Conservation (phyloP, 192 early-diverging fungal genomes). For the Entomortierella chlamydospora region DNA sequence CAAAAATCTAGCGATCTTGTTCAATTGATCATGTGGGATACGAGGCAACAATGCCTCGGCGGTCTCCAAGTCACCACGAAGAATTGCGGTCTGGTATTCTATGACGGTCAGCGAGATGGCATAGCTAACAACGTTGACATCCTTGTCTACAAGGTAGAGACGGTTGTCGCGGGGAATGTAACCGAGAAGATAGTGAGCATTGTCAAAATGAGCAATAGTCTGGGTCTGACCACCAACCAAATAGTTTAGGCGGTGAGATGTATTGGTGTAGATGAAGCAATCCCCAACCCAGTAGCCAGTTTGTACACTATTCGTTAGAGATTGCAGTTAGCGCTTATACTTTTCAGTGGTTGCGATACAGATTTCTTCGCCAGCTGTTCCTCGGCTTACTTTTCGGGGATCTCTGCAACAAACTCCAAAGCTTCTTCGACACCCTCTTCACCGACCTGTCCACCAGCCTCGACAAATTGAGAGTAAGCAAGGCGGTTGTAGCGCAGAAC, state of each 20-base stretch:
- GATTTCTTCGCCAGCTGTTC: not conserved
- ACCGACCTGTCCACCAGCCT: slow-evolving; percentile 73
- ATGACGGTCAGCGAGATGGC: slow-evolving; percentile 93
- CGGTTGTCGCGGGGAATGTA: slow-evolving; percentile 96
- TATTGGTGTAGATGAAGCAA: slow-evolving; percentile 98
- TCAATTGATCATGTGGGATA: slow-evolving; percentile 90
- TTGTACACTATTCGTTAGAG: slow-evolving; percentile 71
- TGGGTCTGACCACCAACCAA: slow-evolving; percentile 95
- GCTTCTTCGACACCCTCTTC: slow-evolving; percentile 99
- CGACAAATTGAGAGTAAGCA: slow-evolving; percentile 81
- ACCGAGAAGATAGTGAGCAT: slow-evolving; percentile 89
- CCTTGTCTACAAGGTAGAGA: slow-evolving; percentile 95
- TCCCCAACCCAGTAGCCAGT: slow-evolving; percentile 99
- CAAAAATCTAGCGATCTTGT: slow-evolving; percentile 94
- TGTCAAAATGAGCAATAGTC: slow-evolving; percentile 97
- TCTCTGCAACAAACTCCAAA: slow-evolving; percentile 94
- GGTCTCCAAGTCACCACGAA: slow-evolving; percentile 90
- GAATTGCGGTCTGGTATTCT: slow-evolving; percentile 98
- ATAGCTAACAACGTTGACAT: slow-evolving; percentile 92
- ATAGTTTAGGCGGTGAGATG: slow-evolving; percentile 94
- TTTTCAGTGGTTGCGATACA: no score
- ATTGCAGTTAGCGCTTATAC: not conserved
- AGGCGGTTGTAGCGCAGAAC: slow-evolving; percentile 91
- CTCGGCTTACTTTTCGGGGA: slow-evolving; percentile 78
- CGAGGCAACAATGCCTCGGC: slow-evolving; percentile 85